Conservation (phyloP, 1,284 basidiomycete species). For the Cutaneotrichosporon arboriforme region DNA sequence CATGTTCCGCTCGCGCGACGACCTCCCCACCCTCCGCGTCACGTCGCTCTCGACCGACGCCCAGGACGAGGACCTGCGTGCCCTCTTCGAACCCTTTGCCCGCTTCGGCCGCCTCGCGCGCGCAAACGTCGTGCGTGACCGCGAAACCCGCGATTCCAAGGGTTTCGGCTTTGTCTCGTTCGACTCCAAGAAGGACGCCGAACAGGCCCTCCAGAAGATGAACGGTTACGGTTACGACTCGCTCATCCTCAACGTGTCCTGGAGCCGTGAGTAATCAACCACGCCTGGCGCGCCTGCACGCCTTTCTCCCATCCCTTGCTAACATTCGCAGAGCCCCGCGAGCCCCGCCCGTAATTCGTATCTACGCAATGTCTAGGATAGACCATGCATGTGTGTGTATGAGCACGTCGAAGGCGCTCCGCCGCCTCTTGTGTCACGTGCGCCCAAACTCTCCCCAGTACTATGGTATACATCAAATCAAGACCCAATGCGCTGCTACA, state of each 20-base stretch:
- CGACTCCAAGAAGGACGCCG: constrained; percentile 72
- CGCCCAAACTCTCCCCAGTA: no score
- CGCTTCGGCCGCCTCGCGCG: constrained; percentile 75
- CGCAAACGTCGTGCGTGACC: constrained; percentile 91
- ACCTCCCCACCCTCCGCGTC: constrained; percentile 92
- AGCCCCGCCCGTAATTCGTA: constrained; percentile 23
- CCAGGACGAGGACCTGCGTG: constrained; percentile 87
- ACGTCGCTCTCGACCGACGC: constrained; percentile 96
- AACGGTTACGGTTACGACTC: constrained; percentile 65
- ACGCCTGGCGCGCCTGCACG: not conserved
- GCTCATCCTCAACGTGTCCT: constrained; percentile 45
- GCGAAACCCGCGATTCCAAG: constrained; percentile 91
- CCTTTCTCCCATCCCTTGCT: not conserved
- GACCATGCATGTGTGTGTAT: constrained; percentile 3
- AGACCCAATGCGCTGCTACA: no score
- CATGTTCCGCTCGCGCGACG: constrained; percentile 72
- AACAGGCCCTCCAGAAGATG: constrained; percentile 86
- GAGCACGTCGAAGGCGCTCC: no score
- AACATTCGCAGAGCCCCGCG: constrained; percentile 26
- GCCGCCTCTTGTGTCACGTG: no score
- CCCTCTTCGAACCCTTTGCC: constrained; percentile 63
- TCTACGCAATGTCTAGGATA: not conserved
- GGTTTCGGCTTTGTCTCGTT: constrained; percentile 73
- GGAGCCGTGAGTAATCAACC: constrained; percentile 28
- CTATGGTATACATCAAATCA: no score